Evolutionary conservation across 805 yeast species (phyloP).

Genomic region (Candida silvicultrix): DNA sequence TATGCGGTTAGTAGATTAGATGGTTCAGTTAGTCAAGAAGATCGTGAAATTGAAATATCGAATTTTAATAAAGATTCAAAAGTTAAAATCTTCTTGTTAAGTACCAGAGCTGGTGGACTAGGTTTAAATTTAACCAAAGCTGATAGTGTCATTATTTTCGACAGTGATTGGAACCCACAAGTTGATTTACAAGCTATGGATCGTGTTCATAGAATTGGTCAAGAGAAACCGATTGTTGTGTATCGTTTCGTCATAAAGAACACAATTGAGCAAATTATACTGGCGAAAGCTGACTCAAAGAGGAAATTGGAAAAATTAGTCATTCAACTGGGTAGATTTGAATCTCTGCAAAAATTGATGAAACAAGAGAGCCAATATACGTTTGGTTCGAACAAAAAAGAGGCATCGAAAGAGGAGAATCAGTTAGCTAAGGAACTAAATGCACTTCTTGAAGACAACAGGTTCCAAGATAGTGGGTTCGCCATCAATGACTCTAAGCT

Average conservation of each 20-base stretch:
- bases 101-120: constrained; percentile 93
- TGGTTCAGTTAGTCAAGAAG: constrained; percentile 63
- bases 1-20: constrained; percentile 58
- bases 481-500: constrained; percentile 18
- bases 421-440: constrained; percentile 34
- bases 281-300: constrained; percentile 75
- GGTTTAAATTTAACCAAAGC: constrained; percentile 86
- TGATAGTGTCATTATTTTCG: constrained; percentile 85
- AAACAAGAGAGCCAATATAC: constrained; percentile 23
- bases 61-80: constrained; percentile 32
- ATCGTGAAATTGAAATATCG: constrained; percentile 58
- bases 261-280: constrained; percentile 78
- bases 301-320: constrained; percentile 72
- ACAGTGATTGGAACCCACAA: constrained; percentile 97
- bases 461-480: constrained; percentile 29
- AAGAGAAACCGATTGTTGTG: constrained; percentile 72
- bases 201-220: constrained; percentile 92
- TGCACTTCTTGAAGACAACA: constrained; percentile 32
- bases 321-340: constrained; percentile 58
- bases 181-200: constrained; percentile 96
- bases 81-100: constrained; percentile 57
- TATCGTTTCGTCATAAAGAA: constrained; percentile 71
- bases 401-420: constrained; percentile 18
- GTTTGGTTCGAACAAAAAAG: constrained; percentile 12
- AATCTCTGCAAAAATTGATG: constrained; percentile 32